Evolutionary conservation across 306 rosid species (phyloP).

Genomic region (apple (Malus domestica)): ASM211411v1 NC_041792.1:3403001-3403500

Average conservation of each 20-base stretch:
- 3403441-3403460: too few relatives aligned
- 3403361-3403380: slow-evolving; percentile 62
- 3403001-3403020: slow-evolving; percentile 39
- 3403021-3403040: slow-evolving; percentile 54
- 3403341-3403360: slow-evolving; percentile 63
- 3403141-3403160: slow-evolving; percentile 56
- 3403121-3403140: slow-evolving; percentile 73
- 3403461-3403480: too few relatives aligned
- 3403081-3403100: slow-evolving; percentile 52
- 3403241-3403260: slow-evolving; percentile 21
- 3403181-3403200: slow-evolving; percentile 63
- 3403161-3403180: slow-evolving; percentile 35
- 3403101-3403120: slow-evolving; percentile 42
- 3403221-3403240: slow-evolving; percentile 79
- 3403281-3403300: slow-evolving; percentile 37
- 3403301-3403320: slow-evolving; percentile 47
- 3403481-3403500: too few relatives aligned
- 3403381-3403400: slow-evolving; percentile 40
- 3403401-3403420: slow-evolving; percentile 64
- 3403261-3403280: slow-evolving; percentile 44
- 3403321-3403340: slow-evolving; percentile 31
- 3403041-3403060: slow-evolving; percentile 54
- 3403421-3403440: slow-evolving; percentile 1
- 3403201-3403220: slow-evolving; percentile 54
- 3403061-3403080: slow-evolving; percentile 50